Evolutionary conservation across 1,284 basidiomycete species (phyloP).

Genomic region (Pseudozyma sp.): DNA sequence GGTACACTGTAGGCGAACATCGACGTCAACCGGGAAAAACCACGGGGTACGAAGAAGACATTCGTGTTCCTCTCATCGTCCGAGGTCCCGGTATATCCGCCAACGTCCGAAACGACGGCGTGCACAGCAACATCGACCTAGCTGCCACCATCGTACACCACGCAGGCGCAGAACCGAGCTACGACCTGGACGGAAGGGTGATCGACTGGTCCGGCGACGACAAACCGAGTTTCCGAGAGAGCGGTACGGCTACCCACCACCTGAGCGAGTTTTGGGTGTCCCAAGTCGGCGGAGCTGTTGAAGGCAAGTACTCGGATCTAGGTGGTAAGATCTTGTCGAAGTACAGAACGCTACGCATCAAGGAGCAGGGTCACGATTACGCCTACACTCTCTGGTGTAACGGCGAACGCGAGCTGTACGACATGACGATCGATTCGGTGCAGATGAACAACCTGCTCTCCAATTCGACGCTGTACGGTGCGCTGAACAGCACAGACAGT

Average conservation of each 20-base stretch:
- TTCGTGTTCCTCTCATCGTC: constrained; percentile 8
- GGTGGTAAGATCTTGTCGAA: constrained; percentile 2
- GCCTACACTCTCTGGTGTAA: constrained; percentile 11
- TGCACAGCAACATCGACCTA: constrained; percentile 17
- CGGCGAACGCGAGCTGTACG: constrained; percentile 10
- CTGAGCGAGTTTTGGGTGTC: constrained; percentile 18
- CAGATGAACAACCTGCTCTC: constrained; percentile 11
- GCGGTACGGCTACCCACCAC: constrained; percentile 9
- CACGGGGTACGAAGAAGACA: constrained; percentile 11
- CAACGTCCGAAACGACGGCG: neutral
- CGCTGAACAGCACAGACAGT: neutral
- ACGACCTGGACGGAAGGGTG: constrained; percentile 10
- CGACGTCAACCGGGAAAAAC: constrained; percentile 13
- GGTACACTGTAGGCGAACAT: constrained; percentile 6
- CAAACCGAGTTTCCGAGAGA: neutral
- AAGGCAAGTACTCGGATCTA: constrained; percentile 6
- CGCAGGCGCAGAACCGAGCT: constrained; percentile 1
- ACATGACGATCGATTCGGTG: neutral
- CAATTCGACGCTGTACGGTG: neutral
- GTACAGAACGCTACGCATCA: constrained; percentile 8
- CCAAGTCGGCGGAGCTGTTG: constrained; percentile 6
- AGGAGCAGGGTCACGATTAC: constrained; percentile 3
- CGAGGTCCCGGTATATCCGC: constrained; percentile 4
- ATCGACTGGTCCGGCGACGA: constrained; percentile 1
- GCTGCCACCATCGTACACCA: constrained; percentile 5